phyloP scores from a whole-genome alignment of 768 basidiomycete genomes.

The Mycena galericulata region DNA sequence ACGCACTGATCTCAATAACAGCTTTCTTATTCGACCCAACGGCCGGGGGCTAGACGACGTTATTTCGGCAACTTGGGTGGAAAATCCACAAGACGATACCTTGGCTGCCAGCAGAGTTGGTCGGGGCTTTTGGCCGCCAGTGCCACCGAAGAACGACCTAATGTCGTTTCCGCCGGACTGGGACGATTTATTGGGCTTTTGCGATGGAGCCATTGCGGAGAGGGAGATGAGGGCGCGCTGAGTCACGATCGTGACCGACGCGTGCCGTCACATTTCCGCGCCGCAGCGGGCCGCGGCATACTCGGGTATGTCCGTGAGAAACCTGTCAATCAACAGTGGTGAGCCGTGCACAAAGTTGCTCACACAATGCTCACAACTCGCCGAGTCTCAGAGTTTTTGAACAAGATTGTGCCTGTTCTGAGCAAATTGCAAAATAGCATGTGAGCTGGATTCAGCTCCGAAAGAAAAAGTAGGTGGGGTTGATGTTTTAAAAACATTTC shows the following conservation, averaged over 20 bases:
- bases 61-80: not conserved
- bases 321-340: no score
- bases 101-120: conserved; percentile 4
- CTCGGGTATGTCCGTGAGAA: no score
- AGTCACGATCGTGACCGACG: conserved; percentile 26
- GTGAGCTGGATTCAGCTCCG: no score
- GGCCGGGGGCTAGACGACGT: not conserved
- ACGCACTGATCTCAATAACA: conserved; percentile 48
- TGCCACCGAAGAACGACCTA: conserved; percentile 52
- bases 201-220: conserved; percentile 25
- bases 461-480: no score
- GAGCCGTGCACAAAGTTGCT: no score
- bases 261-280: conserved; percentile 24
- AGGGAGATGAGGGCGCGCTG: conserved; percentile 3
- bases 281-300: no score
- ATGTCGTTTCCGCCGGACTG: conserved; percentile 52
- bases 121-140: conserved; percentile 20
- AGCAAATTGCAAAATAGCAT: no score
- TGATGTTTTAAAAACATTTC: no score
- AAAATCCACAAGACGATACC: conserved; percentile 2
- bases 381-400: no score
- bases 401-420: no score
- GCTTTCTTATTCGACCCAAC: conserved; percentile 30
- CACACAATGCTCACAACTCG: no score
- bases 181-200: conserved; percentile 23